These are phyloP conservation scores for Xylariaceae sp. DNA, from an alignment of 2,329 filamentous ascomycete species.

Conservation along the genomic window DNA sequence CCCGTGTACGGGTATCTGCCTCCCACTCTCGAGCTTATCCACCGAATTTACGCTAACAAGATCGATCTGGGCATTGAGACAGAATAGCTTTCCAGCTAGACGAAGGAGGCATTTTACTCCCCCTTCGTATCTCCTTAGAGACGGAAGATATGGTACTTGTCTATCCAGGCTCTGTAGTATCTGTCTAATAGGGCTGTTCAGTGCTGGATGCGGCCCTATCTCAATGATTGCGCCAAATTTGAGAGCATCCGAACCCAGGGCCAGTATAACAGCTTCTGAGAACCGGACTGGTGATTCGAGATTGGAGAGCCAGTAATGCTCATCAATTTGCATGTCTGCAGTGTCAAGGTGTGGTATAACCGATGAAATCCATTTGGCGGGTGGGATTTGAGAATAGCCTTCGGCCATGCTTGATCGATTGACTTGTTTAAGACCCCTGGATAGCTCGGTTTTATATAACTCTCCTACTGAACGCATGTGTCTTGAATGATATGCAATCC, in stretches of 20 bases:
- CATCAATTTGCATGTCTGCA: neutral
- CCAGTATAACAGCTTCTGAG: slow-evolving; percentile 8
- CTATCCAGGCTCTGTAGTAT: slow-evolving; percentile 10
- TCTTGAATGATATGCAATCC: slow-evolving; percentile 40
- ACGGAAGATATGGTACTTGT: too few relatives aligned
- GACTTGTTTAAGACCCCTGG: neutral
- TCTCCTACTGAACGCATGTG: slow-evolving; percentile 31
- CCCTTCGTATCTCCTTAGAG: too few relatives aligned
- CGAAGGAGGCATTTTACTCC: too few relatives aligned
- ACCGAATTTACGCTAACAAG: slow-evolving; percentile 2
- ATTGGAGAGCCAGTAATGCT: slow-evolving; percentile 27
- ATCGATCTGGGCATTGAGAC: slow-evolving; percentile 9
- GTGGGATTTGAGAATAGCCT: neutral
- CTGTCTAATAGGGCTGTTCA: slow-evolving; percentile 17
- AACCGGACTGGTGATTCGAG: slow-evolving; percentile 28
- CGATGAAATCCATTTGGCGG: slow-evolving; percentile 19
- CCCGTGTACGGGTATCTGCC: neutral
- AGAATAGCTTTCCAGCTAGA: slow-evolving; percentile 7
- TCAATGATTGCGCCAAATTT: slow-evolving; percentile 12
- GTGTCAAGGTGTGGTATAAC: slow-evolving; percentile 6
- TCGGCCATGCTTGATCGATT: neutral
- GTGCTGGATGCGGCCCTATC: slow-evolving; percentile 24
- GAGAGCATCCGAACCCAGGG: neutral
- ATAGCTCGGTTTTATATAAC: neutral
- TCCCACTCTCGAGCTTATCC: neutral